Conservation (phyloP, 345 rosid genomes). For the Lepidium africanum region DNA sequence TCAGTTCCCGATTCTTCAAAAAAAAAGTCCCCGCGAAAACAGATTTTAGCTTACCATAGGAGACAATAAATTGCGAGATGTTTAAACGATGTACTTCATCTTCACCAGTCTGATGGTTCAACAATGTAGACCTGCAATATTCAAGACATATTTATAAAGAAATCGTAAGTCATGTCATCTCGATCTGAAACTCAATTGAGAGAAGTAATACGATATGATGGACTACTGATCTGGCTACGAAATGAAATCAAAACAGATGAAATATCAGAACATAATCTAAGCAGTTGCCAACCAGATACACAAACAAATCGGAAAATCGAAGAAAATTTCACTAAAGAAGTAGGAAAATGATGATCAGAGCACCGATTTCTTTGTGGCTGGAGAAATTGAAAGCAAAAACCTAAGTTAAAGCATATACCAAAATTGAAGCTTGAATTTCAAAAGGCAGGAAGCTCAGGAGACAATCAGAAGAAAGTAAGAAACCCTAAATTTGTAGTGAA, state of each 20-base stretch:
- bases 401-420: not conserved
- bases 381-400: not conserved
- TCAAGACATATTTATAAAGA: not conserved
- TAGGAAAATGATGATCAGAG: not conserved
- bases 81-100: not conserved
- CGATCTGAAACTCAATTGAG: not conserved
- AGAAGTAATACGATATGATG: not conserved
- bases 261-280: not conserved
- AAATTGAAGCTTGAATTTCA: not conserved
- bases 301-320: not conserved
- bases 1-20: not conserved
- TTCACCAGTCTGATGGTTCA: not conserved
- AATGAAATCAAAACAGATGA: not conserved
- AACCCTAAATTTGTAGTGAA: not conserved
- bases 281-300: not conserved
- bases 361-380: not conserved
- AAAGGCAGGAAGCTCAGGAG: not conserved
- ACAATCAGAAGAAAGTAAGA: not conserved
- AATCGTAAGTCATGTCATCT: not conserved
- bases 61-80: not conserved
- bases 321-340: not conserved
- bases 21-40: not conserved
- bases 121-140: not conserved
- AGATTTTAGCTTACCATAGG: conserved; percentile 3
- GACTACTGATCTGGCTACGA: not conserved